Evolutionary conservation across 192 early-diverging fungal genomes (phyloP).

Genomic region (Borealophlyctis nickersoniae): DNA sequence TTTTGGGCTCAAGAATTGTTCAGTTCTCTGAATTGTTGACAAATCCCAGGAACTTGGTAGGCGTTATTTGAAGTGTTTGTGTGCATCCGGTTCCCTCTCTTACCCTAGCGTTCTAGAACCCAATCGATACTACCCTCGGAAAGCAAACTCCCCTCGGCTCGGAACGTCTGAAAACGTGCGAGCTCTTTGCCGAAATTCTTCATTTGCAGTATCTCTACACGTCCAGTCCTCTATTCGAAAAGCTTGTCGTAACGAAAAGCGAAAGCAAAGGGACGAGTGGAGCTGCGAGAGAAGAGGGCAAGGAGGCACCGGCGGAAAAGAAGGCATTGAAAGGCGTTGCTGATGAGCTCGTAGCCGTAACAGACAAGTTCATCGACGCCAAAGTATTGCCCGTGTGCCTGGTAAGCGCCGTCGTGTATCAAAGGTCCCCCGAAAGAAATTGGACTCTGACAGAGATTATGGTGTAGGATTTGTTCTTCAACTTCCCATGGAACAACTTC

Average conservation of each 20-base stretch:
- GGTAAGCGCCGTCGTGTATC: slow-evolving; percentile 33
- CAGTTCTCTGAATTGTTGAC: slow-evolving; percentile 77
- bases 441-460: too few relatives aligned
- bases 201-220: slow-evolving; percentile 73
- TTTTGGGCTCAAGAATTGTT: slow-evolving; percentile 71
- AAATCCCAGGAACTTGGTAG: slow-evolving; percentile 70
- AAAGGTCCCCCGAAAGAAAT: too few relatives aligned
- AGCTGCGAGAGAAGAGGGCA: neutral
- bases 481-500: slow-evolving; percentile 97
- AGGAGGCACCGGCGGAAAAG: slow-evolving; percentile 11
- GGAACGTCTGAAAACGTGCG: slow-evolving; percentile 92
- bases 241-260: slow-evolving; percentile 29
- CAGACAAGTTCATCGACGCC: slow-evolving; percentile 46
- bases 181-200: slow-evolving; percentile 96
- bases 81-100: slow-evolving; percentile 5
- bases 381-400: slow-evolving; percentile 52
- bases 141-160: slow-evolving; percentile 82
- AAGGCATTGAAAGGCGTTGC: slow-evolving; percentile 33
- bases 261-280: slow-evolving; percentile 4
- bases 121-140: slow-evolving; percentile 77
- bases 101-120: slow-evolving; percentile 35
- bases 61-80: neutral
- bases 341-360: slow-evolving; percentile 53
- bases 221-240: slow-evolving; percentile 56
- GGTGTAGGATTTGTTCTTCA: slow-evolving; percentile 83